Percentiles rank a stretch among this genome's conserved stretches.
phyloP scores from a whole-genome alignment of 139 green algal genomes.

The Gonium pectorale region DNA sequence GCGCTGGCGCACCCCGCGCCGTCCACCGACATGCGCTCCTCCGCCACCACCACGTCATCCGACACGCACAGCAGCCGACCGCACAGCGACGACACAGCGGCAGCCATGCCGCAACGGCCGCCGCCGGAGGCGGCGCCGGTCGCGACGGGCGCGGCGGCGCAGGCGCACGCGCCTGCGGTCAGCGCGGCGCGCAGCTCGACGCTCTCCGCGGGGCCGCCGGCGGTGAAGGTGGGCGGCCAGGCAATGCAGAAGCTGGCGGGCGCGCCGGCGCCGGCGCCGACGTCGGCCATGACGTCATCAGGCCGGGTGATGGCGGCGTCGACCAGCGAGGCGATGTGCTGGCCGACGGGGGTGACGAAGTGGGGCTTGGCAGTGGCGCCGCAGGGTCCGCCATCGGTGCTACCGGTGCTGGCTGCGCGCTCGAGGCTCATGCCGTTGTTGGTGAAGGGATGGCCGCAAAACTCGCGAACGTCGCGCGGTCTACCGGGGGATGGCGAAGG shows the following conservation, averaged over 20 bases:
- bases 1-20: background rate
- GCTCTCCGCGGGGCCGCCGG: constrained; percentile 4
- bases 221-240: constrained; percentile 38
- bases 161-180: background rate
- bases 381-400: too few relatives aligned
- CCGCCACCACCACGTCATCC: constrained; percentile 30
- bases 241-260: constrained; percentile 22
- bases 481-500: too few relatives aligned
- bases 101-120: background rate
- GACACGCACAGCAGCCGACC: background rate
- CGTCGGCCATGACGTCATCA: background rate
- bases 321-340: background rate
- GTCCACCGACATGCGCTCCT: background rate
- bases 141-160: background rate
- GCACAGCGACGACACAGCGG: background rate
- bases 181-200: constrained; percentile 22
- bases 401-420: too few relatives aligned
- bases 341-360: background rate
- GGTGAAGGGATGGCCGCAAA: too few relatives aligned
- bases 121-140: background rate
- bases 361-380: too few relatives aligned
- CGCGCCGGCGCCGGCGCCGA: background rate
- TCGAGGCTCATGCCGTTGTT: too few relatives aligned
- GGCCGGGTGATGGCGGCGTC: too few relatives aligned
- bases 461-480: too few relatives aligned